phyloP scores from a whole-genome alignment of 176 grass and related monocot species.

The Oryza nivara region DNA sequence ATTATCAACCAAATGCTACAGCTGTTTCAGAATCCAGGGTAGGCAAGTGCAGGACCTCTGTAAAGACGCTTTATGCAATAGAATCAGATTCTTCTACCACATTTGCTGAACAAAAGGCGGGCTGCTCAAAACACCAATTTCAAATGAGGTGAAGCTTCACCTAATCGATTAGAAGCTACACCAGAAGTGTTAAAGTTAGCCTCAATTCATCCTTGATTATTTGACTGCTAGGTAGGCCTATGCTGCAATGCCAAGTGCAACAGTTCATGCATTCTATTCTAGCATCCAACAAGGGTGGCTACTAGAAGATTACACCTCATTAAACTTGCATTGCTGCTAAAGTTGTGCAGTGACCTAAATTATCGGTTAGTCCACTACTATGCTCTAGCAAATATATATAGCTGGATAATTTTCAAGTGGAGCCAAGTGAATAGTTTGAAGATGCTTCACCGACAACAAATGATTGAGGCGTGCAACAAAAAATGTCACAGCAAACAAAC shows the following conservation, averaged over 20 bases:
- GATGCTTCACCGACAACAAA: slow-evolving; percentile 12
- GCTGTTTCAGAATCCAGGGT: slow-evolving; percentile 33
- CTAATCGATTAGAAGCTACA: slow-evolving; percentile 34
- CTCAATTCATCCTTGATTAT: slow-evolving; percentile 5
- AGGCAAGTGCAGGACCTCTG: slow-evolving; percentile 36
- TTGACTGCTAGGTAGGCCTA: not conserved
- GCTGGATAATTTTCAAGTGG: slow-evolving; percentile 6
- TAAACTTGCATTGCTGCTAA: slow-evolving; percentile 8
- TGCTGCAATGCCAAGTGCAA: not conserved
- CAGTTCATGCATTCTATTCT: slow-evolving; percentile 6
- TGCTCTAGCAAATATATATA: not conserved
- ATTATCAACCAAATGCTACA: slow-evolving; percentile 29
- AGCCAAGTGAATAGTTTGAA: slow-evolving; percentile 37
- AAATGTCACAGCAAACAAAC: slow-evolving; percentile 8
- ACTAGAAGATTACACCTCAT: slow-evolving; percentile 18
- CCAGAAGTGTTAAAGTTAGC: slow-evolving; percentile 15
- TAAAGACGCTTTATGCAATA: slow-evolving; percentile 52
- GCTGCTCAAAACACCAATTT: slow-evolving; percentile 16
- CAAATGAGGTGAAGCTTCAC: slow-evolving; percentile 17
- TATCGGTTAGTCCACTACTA: not conserved
- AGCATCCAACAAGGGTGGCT: not conserved
- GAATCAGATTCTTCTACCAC: slow-evolving; percentile 69
- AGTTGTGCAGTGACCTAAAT: not conserved
- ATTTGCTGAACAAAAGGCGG: slow-evolving; percentile 36
- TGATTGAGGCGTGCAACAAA: not conserved